Percentiles rank a stretch among this genome's conserved stretches.
Evolutionary conservation across 164 flowering plant species (phyloP).

Genomic region (Amborella trichopoda): DNA sequence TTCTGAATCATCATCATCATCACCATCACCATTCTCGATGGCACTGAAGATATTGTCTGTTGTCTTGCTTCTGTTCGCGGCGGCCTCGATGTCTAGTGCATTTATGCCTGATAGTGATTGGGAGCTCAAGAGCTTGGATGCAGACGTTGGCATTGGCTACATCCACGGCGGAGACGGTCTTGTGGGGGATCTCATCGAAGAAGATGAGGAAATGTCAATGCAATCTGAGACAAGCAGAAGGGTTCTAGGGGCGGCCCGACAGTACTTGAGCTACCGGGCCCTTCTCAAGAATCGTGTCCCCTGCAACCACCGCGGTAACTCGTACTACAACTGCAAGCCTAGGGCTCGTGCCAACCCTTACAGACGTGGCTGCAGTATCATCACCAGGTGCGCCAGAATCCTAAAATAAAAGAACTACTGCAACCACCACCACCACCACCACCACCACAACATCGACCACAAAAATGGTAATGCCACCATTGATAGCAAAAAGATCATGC

Average conservation of each 20-base stretch:
- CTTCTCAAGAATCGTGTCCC: constrained; percentile 25
- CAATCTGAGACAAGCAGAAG: constrained; percentile 22
- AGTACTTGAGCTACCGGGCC: constrained; percentile 9
- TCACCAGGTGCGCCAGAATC: constrained; percentile 25
- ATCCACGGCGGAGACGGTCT: neutral
- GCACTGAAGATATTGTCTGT: neutral
- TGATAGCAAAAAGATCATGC: too few relatives aligned
- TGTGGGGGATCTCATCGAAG: constrained; percentile 12
- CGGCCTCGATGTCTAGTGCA: neutral
- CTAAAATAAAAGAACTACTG: too few relatives aligned
- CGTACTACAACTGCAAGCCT: constrained; percentile 32
- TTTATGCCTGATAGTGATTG: neutral
- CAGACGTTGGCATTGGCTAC: neutral
- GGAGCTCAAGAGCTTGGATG: too few relatives aligned
- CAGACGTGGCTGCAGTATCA: constrained; percentile 27
- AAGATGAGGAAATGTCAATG: constrained; percentile 21
- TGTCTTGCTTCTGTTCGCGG: neutral
- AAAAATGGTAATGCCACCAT: too few relatives aligned
- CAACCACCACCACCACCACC: too few relatives aligned
- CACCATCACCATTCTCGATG: neutral
- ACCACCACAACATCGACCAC: too few relatives aligned
- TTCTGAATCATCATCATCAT: too few relatives aligned
- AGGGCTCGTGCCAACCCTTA: constrained; percentile 29
- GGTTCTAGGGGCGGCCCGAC: neutral
- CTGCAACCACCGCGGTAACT: constrained; percentile 30